These are phyloP conservation scores for Sugiyamaella marilandica DNA, from an alignment of 805 yeast genomes.

Conservation along the genomic window DNA sequence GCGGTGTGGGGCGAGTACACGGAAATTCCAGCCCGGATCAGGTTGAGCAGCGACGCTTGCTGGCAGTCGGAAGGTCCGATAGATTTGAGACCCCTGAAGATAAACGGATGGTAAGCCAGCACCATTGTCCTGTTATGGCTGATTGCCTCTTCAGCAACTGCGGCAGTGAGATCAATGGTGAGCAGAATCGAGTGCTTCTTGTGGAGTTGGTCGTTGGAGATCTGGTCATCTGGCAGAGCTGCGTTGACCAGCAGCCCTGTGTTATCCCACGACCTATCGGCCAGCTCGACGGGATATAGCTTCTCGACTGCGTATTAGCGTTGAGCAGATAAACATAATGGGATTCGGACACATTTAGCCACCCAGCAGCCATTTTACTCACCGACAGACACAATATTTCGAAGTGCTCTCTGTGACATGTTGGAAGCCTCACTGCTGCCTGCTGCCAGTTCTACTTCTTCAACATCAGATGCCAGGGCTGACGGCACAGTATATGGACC, in stretches of 20 bases:
- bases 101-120: conserved; percentile 87
- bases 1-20: conserved; percentile 97
- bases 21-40: conserved; percentile 72
- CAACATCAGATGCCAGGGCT: conserved; percentile 15
- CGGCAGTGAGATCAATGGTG: conserved; percentile 78
- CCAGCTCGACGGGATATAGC: conserved; percentile 73
- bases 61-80: conserved; percentile 71
- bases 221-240: conserved; percentile 24
- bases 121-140: conserved; percentile 48
- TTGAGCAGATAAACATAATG: no score
- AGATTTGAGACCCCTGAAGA: conserved; percentile 79
- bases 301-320: conserved; percentile 46
- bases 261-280: conserved; percentile 92
- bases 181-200: conserved; percentile 43
- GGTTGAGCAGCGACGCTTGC: conserved; percentile 65
- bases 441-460: not conserved
- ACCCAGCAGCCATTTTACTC: conserved; percentile 3
- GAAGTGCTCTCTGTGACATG: conserved; percentile 39
- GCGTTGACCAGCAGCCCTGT: conserved; percentile 86
- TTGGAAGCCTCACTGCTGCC: not conserved
- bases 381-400: conserved; percentile 20
- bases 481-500: conserved; percentile 39
- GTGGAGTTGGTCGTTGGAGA: conserved; percentile 27
- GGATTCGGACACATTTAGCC: no score
- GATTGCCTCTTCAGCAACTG: conserved; percentile 85